Conservation (phyloP, 306 rosid genomes). For the Prunus persica region DNA sequence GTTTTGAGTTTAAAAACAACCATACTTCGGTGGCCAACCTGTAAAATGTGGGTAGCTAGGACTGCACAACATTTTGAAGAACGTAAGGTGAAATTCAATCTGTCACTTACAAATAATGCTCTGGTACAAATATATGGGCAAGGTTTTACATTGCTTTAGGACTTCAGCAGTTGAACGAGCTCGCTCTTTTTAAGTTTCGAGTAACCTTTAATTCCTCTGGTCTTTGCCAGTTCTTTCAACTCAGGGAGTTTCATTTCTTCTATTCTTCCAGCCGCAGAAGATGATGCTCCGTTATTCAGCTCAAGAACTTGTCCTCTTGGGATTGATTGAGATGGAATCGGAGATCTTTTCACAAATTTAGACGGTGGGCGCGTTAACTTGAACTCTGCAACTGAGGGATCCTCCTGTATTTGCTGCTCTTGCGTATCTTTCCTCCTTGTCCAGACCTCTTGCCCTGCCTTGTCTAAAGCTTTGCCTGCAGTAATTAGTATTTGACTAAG, state of each 20-base stretch:
- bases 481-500: slow-evolving; percentile 6
- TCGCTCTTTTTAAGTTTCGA: slow-evolving; percentile 56
- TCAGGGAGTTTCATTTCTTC: slow-evolving; percentile 50
- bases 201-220: slow-evolving; percentile 58
- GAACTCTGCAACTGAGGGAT: slow-evolving; percentile 19
- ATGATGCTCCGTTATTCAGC: slow-evolving; percentile 4
- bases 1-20: background rate
- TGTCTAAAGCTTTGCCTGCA: slow-evolving; percentile 29
- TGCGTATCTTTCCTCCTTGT: slow-evolving; percentile 20
- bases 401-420: slow-evolving; percentile 9
- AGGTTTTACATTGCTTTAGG: background rate
- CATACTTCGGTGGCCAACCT: no score
- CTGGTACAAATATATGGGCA: background rate
- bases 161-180: slow-evolving; percentile 34
- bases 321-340: slow-evolving; percentile 40
- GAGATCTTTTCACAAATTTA: slow-evolving; percentile 53
- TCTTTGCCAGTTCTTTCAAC: slow-evolving; percentile 56
- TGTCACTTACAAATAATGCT: background rate
- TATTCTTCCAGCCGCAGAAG: slow-evolving; percentile 15
- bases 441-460: slow-evolving; percentile 6
- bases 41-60: background rate
- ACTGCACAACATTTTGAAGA: background rate
- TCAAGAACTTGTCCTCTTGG: slow-evolving; percentile 16
- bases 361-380: slow-evolving; percentile 39
- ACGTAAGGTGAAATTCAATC: background rate